Evolutionary conservation across 768 basidiomycete genomes (phyloP), one percentile per base, ranked within the genome.

Genomic region (Phaeotremella skinneri): DNA sequence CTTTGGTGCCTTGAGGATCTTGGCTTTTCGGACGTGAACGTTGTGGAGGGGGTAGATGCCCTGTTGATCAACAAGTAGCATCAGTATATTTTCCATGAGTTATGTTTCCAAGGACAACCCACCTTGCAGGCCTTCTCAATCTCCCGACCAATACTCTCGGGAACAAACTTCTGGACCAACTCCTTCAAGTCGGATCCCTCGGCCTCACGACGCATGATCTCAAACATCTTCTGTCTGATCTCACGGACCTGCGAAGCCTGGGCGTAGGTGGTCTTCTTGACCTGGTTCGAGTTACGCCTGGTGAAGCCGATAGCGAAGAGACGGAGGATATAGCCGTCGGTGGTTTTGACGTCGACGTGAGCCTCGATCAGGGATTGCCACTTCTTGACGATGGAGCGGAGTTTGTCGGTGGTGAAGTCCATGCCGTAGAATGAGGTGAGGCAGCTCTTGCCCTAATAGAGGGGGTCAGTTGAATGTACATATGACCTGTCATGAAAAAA

Each of bases 351-450:
- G 76, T 99, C 96, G 78, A 97, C 89, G 79, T 92, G 90, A 37
- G 96, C 96, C 81, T 98, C 96, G 73, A 99, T 93, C 76, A 98
- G 88, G 20, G 94, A 86, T 81, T 98, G 96, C 96, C 96, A 99
- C 82, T 98, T 99, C 79, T 94, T 90, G 72, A 99, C 96, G 76
- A 99, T 92, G 51, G 96, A 98, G 57, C 96, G 92, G 67, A 98
- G 87, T 81, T 98, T 98, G 86, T 99, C 96, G 59, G 94, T 96
- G 63, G 96, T 98, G 82, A 99, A 97, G 82, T 94, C 91, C 94
- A 99, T 98, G 79, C 96, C 96, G 80, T 94, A 89, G 90, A 99
- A 99, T 81, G 93, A 94, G 79, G 96, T 98, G 56, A 98, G 84
- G 83, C 92, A 96, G 84, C 91, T 96, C 84, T 93, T 94, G 82